These are phyloP conservation scores for Calonectria pteridis DNA, from an alignment of 2,329 filamentous ascomycete species.

Conservation along the genomic window DNA sequence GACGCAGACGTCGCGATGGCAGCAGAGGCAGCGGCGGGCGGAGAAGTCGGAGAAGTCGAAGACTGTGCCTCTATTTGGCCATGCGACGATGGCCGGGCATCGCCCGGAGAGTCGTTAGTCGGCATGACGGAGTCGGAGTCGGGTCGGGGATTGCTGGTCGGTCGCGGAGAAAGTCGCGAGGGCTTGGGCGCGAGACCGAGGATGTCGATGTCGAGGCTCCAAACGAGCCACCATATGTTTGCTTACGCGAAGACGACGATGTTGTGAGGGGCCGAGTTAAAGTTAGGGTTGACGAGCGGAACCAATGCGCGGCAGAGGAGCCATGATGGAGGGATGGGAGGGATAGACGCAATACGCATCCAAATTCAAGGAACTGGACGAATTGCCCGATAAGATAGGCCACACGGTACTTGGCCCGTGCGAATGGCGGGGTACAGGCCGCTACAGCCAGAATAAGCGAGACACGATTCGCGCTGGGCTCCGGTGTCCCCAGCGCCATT, in stretches of 20 bases:
- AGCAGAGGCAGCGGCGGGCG: conserved; percentile 18
- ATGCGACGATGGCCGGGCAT: background rate
- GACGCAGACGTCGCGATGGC: conserved; percentile 40
- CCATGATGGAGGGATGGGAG: conserved; percentile 19
- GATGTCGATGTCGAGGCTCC: background rate
- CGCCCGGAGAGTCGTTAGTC: conserved; percentile 11
- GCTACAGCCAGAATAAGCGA: conserved; percentile 6
- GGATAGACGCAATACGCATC: background rate
- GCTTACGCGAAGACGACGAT: background rate
- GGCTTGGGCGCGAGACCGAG: background rate
- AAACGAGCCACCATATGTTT: conserved; percentile 2
- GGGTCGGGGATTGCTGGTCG: background rate
- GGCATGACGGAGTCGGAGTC: conserved; percentile 15
- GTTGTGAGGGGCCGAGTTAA: background rate
- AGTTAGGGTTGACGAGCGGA: conserved; percentile 12
- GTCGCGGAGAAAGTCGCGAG: background rate
- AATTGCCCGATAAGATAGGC: conserved; percentile 10
- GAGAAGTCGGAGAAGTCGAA: conserved; percentile 31
- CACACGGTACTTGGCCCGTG: background rate
- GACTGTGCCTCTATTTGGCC: conserved; percentile 28
- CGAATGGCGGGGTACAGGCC: conserved; percentile 10
- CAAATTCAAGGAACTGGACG: background rate
- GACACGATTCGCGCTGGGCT: conserved; percentile 3
- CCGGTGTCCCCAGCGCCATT: background rate
- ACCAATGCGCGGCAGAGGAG: conserved; percentile 9